phyloP scores from a whole-genome alignment of 2,329 filamentous ascomycete genomes.

The Lasiodiplodia citricola region DNA sequence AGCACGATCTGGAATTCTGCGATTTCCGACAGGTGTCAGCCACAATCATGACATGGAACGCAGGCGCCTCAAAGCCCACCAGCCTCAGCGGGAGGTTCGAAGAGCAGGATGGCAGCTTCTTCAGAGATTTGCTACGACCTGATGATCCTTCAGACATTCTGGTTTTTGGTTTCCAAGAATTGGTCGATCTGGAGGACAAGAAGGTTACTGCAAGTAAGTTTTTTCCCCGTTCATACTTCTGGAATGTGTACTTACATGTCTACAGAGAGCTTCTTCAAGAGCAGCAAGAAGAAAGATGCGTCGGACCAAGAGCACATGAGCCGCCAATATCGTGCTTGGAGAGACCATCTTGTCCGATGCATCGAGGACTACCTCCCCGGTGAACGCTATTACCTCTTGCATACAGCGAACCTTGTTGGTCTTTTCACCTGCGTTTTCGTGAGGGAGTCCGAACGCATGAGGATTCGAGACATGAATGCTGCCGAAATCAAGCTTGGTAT shows the following conservation, averaged over 20 bases:
- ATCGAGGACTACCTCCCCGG: constrained; percentile 83
- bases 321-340: constrained; percentile 96
- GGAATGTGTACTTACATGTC: constrained; percentile 1
- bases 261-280: constrained; percentile 79
- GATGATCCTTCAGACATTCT: constrained; percentile 84
- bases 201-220: constrained; percentile 85
- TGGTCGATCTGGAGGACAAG: constrained; percentile 98
- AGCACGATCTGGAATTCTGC: constrained; percentile 81
- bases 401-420: constrained; percentile 88
- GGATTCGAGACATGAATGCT: constrained; percentile 77
- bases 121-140: constrained; percentile 77
- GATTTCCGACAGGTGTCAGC: constrained; percentile 81
- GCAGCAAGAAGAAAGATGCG: constrained; percentile 79
- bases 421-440: constrained; percentile 97
- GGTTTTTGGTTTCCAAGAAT: constrained; percentile 95
- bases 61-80: constrained; percentile 90
- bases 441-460: constrained; percentile 75
- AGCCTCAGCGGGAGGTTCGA: constrained; percentile 68
- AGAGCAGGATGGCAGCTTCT: constrained; percentile 74
- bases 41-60: constrained; percentile 93
- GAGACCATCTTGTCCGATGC: constrained; percentile 81
- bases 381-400: constrained; percentile 81
- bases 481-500: constrained; percentile 94
- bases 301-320: constrained; percentile 89
- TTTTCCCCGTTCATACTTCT: too few relatives aligned